Base-by-base conservation (phyloP, 2,329 filamentous ascomycete species). In the Aspergillus ibericus region DNA sequence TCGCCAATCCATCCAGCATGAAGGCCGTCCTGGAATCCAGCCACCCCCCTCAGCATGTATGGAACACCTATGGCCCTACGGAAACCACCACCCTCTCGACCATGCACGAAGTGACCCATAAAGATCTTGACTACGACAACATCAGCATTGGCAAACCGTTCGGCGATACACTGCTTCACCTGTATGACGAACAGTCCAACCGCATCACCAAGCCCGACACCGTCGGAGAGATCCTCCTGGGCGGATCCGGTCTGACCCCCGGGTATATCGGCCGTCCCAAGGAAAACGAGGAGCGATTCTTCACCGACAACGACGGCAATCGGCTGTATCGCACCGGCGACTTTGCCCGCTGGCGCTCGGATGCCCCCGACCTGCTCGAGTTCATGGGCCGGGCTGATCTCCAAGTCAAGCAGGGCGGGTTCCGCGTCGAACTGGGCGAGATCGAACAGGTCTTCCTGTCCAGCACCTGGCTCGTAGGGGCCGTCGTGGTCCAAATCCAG, bases 401-500 rank as follows among this genome's bases (percentile, higher is more conserved):
- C 61, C 92, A 96, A 72, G 89, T 96, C 79, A 96, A 96, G 80
- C 91, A 96, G 64, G 86, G 91, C 52, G 92, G 92, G 1, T 96
- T 96, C 80, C 84, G 92, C 54, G 93, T 96, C 64, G 92, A 96
- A 77, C 85, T 96, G 51, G 88, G 87, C 58, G 92, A 96, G 63
- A 95, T 96, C 65, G 91, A 96, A 72, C 88, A 81, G 44, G 86
- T 92, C 71, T 77, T 96, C 35, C 42, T 59, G 1, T 20, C 40
- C 7, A 59, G 42, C 16, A 35, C 22, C 12, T 25, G 13, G 22
- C 20, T 59, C 15, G n/a, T 44, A 5, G 42, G 40, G 1, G 56
- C 57, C 2, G 25, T 40, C 13, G 53, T 59, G 9, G 27, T 27
- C 6, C 56, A 59, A 36, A 42, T 59, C 4, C 18, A 36, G 10